Conservation (phyloP, 805 yeast species). For the Saccharomyces jurei region DNA sequence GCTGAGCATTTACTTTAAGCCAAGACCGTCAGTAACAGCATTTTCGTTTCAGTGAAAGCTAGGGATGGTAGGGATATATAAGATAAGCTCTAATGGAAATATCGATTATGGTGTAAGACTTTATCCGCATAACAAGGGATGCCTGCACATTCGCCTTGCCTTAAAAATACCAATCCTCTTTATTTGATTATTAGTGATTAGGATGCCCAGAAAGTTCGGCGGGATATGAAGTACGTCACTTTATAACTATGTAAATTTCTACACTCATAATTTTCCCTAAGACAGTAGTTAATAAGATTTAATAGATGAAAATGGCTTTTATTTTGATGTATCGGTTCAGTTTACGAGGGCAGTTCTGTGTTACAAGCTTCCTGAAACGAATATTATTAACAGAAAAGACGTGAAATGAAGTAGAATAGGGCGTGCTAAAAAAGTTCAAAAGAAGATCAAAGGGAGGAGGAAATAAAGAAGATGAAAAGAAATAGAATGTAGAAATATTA, state of each 20-base stretch:
- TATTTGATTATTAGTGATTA: background rate
- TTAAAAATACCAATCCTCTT: background rate
- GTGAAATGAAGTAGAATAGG: background rate
- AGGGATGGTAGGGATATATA: background rate
- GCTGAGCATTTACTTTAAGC: background rate
- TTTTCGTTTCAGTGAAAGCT: background rate
- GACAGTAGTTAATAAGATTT: background rate
- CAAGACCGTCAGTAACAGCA: background rate
- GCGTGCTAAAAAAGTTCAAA: slow-evolving; percentile 6
- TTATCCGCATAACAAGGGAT: background rate
- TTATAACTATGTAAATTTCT: background rate
- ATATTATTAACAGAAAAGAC: background rate
- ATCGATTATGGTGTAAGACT: background rate
- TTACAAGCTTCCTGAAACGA: background rate
- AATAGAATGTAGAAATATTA: background rate
- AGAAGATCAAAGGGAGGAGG: slow-evolving; percentile 7
- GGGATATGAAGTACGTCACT: background rate
- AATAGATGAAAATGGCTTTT: background rate
- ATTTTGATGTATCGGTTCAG: no score
- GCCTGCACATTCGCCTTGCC: background rate
- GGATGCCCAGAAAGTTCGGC: background rate
- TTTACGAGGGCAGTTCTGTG: background rate
- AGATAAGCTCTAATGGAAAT: background rate
- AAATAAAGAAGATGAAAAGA: slow-evolving; percentile 7
- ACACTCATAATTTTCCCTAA: background rate